Evolutionary conservation across 1,284 basidiomycete genomes (phyloP).

Genomic region (Ustilago nuda): DNA sequence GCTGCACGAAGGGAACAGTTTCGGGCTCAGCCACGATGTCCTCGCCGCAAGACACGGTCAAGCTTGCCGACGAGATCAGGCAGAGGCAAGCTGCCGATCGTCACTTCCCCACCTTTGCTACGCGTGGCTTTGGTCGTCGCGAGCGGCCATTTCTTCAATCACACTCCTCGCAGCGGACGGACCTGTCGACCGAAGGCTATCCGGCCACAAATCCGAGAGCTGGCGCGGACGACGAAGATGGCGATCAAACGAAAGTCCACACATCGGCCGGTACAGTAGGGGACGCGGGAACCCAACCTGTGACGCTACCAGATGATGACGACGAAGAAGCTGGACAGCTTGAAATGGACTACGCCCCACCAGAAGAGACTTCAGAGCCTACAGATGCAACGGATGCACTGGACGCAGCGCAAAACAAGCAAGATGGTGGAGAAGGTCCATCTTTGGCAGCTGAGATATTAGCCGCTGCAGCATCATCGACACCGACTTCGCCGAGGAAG

Average conservation of each 20-base stretch:
- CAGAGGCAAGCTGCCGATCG: slow-evolving; percentile 41
- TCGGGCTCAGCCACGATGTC: slow-evolving; percentile 22
- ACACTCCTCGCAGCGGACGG: slow-evolving; percentile 11
- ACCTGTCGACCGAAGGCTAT: slow-evolving; percentile 1
- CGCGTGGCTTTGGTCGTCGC: slow-evolving; percentile 34
- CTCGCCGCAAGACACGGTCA: slow-evolving; percentile 46
- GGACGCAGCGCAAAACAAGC: not conserved
- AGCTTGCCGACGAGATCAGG: slow-evolving; percentile 40
- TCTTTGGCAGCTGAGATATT: slow-evolving; percentile 37
- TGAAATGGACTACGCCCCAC: slow-evolving; percentile 46
- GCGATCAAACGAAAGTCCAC: not conserved
- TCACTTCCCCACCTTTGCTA: slow-evolving; percentile 44
- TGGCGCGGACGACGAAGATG: not conserved
- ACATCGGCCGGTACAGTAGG: not conserved
- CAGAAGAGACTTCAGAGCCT: not conserved
- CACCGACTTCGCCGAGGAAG: slow-evolving; percentile 20
- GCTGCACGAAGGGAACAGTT: not conserved
- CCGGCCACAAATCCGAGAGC: not conserved
- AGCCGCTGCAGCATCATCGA: slow-evolving; percentile 29
- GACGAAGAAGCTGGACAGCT: slow-evolving; percentile 48
- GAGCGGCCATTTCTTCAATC: slow-evolving; percentile 28
- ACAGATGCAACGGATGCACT: not conserved
- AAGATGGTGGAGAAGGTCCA: slow-evolving; percentile 7
- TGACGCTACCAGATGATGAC: slow-evolving; percentile 35
- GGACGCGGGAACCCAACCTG: not conserved